Evolutionary conservation across 225 moss, liverwort and hornwort species (phyloP).

Genomic region (Sphagnum tenellum): DNA sequence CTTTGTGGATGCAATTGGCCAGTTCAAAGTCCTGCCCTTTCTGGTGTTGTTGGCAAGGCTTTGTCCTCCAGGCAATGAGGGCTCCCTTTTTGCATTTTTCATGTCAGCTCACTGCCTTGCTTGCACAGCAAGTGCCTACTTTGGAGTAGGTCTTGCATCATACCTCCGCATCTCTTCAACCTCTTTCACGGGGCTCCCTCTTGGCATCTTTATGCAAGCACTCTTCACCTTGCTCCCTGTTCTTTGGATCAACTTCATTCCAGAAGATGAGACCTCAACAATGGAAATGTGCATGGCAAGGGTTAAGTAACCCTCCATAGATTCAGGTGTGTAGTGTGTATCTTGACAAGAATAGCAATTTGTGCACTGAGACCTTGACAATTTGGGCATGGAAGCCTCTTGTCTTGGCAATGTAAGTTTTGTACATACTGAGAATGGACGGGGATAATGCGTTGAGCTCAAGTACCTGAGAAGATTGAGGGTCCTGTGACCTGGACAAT

Average conservation of each 20-base stretch:
- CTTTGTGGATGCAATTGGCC: constrained; percentile 61
- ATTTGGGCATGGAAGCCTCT: too few relatives aligned
- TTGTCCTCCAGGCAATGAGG: constrained; percentile 68
- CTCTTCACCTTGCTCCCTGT: constrained; percentile 59
- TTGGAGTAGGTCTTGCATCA: constrained; percentile 63
- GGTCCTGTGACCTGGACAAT: too few relatives aligned
- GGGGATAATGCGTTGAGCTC: too few relatives aligned
- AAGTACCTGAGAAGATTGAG: too few relatives aligned
- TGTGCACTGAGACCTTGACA: too few relatives aligned
- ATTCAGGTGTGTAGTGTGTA: too few relatives aligned
- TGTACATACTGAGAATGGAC: too few relatives aligned
- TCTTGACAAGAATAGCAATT: too few relatives aligned
- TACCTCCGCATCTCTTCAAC: constrained; percentile 48
- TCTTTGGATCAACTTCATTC: constrained; percentile 49
- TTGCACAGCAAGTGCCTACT: constrained; percentile 51
- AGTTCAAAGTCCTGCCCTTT: constrained; percentile 77
- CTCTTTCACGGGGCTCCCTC: constrained; percentile 57
- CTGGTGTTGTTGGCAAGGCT: constrained; percentile 51
- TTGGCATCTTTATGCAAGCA: constrained; percentile 69
- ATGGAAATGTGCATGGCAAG: too few relatives aligned
- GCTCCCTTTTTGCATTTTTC: constrained; percentile 68
- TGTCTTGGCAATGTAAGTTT: too few relatives aligned
- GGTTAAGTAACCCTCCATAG: too few relatives aligned
- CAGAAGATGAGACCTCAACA: constrained; percentile 18
- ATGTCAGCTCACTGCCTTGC: constrained; percentile 72